Percentiles rank a stretch among this genome's conserved stretches.
These are phyloP conservation scores for Cokeromyces recurvatus DNA, from an alignment of 371 early-diverging fungal species.

Conservation along the genomic window DNA sequence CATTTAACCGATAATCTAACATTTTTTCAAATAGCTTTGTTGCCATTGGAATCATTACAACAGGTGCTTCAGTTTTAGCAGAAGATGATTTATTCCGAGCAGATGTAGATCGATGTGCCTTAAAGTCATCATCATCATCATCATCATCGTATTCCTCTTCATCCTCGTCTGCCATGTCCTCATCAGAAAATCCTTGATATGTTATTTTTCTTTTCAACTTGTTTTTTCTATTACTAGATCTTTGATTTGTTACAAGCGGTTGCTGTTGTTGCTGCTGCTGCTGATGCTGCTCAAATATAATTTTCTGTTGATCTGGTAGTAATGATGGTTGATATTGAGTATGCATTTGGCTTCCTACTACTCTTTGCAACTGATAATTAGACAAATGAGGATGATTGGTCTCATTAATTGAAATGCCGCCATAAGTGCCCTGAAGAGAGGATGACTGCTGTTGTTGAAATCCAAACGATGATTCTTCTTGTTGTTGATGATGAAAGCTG, in stretches of 20 bases:
- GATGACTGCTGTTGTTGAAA: slow-evolving; percentile 9
- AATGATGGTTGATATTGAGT: slow-evolving; percentile 7
- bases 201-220: slow-evolving; percentile 9
- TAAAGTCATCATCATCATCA: slow-evolving; percentile 8
- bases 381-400: slow-evolving; percentile 20
- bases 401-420: slow-evolving; percentile 19
- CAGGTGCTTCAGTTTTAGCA: slow-evolving; percentile 1
- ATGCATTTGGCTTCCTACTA: slow-evolving; percentile 9
- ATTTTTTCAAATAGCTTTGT: slow-evolving; percentile 54
- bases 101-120: background rate
- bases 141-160: slow-evolving; percentile 6
- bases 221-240: slow-evolving; percentile 3
- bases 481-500: too few relatives aligned
- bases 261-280: slow-evolving; percentile 3
- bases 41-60: slow-evolving; percentile 62
- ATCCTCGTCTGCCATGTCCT: slow-evolving; percentile 11
- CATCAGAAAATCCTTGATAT: slow-evolving; percentile 16
- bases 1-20: slow-evolving; percentile 47
- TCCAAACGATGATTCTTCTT: slow-evolving; percentile 1
- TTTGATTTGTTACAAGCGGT: slow-evolving; percentile 19
- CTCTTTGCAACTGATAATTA: slow-evolving; percentile 6
- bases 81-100: background rate
- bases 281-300: background rate
- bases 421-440: slow-evolving; percentile 20
- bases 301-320: slow-evolving; percentile 16